Evolutionary conservation across 1,284 basidiomycete genomes (phyloP).

Genomic region (Abortiporus biennis): DNA sequence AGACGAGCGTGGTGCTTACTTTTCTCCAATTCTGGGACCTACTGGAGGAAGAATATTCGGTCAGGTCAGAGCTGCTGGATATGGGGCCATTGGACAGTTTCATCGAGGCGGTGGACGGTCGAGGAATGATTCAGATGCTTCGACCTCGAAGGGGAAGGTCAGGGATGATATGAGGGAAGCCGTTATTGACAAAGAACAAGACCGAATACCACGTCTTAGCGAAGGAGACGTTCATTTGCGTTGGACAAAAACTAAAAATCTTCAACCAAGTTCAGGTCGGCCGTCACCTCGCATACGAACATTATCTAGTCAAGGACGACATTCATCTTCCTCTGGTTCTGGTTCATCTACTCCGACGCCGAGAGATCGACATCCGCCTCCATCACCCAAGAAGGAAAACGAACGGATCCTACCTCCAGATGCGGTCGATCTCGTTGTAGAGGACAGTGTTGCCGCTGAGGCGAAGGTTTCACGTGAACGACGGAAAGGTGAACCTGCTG

Average conservation of each 20-base stretch:
- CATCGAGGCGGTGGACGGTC: conserved; percentile 10
- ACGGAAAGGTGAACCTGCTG: conserved; percentile 46
- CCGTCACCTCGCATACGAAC: conserved; percentile 16
- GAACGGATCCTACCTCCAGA: conserved; percentile 52
- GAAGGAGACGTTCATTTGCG: conserved; percentile 35
- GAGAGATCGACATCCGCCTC: conserved; percentile 17
- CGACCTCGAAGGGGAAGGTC: conserved; percentile 14
- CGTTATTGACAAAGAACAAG: conserved; percentile 39
- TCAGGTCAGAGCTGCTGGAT: conserved; percentile 31
- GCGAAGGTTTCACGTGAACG: conserved; percentile 44
- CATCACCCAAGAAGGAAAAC: conserved; percentile 27
- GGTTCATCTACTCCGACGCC: conserved; percentile 21
- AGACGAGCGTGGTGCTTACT: conserved; percentile 66
- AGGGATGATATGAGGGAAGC: conserved; percentile 20
- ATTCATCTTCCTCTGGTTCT: conserved; percentile 4
- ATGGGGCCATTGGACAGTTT: conserved; percentile 45
- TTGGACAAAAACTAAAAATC: conserved; percentile 35
- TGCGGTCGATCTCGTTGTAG: conserved; percentile 75
- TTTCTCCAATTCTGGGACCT: conserved; percentile 48
- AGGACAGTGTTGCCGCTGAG: conserved; percentile 46
- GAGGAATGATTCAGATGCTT: conserved; percentile 14
- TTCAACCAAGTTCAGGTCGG: conserved; percentile 10
- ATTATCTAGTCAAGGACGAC: conserved; percentile 11
- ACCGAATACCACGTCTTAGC: conserved; percentile 16
- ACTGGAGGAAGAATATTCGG: conserved; percentile 29